A percentile compares a stretch with the other conserved stretches of the same genome.
Evolutionary conservation across 23 red algal genomes (phyloP).

Genomic region (Agarophyton chilense): DNA sequence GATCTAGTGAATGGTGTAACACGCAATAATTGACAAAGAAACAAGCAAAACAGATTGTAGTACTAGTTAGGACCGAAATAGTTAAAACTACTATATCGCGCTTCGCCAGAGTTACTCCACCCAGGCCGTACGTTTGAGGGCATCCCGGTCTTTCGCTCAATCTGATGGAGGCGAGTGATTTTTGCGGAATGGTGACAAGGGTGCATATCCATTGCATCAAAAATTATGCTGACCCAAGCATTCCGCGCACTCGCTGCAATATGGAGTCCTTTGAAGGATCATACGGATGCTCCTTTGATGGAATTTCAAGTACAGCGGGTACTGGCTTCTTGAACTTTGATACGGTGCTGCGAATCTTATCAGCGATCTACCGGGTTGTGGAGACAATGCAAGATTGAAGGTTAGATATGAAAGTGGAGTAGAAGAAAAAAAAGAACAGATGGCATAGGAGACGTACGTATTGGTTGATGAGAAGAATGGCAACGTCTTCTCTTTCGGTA

Average conservation of each 20-base stretch:
- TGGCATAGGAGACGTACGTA: conserved; percentile 58
- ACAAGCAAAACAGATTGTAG: conserved; percentile 5
- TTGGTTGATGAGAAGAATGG: conserved; percentile 98
- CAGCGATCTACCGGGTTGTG: conserved; percentile 68
- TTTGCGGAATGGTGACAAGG: neutral
- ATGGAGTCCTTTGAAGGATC: conserved; percentile 89
- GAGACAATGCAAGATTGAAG: neutral
- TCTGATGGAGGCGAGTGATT: neutral
- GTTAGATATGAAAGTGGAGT: neutral
- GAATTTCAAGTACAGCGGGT: conserved; percentile 97
- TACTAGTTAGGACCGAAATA: neutral
- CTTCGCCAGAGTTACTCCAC: neutral
- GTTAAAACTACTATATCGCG: neutral
- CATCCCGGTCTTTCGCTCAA: neutral
- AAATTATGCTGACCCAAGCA: conserved; percentile 77
- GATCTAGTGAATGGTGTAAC: neutral
- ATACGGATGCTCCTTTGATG: conserved; percentile 98
- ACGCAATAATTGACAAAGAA: neutral
- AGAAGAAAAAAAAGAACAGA: neutral
- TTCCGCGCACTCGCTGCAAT: conserved; percentile 88
- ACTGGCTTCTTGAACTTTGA: conserved; percentile 72
- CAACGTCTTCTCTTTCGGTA: conserved; percentile 88
- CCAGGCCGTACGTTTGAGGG: neutral
- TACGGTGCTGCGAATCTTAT: conserved; percentile 83
- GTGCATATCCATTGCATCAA: neutral